phyloP scores from a whole-genome alignment of 108 stramenopile species.

The Conticribra weissflogii region DNA sequence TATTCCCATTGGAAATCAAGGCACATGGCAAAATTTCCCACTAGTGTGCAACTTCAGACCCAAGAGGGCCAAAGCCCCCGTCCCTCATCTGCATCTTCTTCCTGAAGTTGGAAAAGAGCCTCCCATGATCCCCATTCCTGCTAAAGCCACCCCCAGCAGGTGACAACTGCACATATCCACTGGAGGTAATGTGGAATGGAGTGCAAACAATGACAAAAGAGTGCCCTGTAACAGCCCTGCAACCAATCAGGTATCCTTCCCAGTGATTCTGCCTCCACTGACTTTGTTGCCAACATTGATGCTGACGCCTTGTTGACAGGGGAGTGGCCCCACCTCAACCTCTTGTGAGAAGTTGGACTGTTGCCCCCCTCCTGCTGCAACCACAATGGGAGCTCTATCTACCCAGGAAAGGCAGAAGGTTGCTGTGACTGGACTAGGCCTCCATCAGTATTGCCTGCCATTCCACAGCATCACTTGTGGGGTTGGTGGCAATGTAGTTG shows the following conservation, averaged over 20 bases:
- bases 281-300: no score
- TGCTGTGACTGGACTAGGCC: slow-evolving; percentile 62
- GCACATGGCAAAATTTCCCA: slow-evolving; percentile 15
- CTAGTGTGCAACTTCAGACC: slow-evolving; percentile 13
- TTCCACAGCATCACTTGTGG: slow-evolving; percentile 76
- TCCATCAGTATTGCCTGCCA: slow-evolving; percentile 85
- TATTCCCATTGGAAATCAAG: slow-evolving; percentile 4
- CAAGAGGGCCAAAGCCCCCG: slow-evolving; percentile 14
- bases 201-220: slow-evolving; percentile 79
- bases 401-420: slow-evolving; percentile 22
- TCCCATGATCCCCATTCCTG: background rate
- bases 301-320: no score
- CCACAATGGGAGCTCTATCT: background rate
- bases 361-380: no score
- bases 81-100: background rate
- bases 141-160: background rate
- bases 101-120: background rate
- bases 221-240: slow-evolving; percentile 70
- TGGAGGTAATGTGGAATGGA: slow-evolving; percentile 48
- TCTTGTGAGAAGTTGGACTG: no score
- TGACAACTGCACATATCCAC: slow-evolving; percentile 52
- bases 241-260: slow-evolving; percentile 82
- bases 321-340: no score
- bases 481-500: slow-evolving; percentile 63
- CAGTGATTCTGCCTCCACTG: slow-evolving; percentile 47